phyloP scores from a whole-genome alignment of 2,329 filamentous ascomycete species.

The Davidsoniella virescens region DNA sequence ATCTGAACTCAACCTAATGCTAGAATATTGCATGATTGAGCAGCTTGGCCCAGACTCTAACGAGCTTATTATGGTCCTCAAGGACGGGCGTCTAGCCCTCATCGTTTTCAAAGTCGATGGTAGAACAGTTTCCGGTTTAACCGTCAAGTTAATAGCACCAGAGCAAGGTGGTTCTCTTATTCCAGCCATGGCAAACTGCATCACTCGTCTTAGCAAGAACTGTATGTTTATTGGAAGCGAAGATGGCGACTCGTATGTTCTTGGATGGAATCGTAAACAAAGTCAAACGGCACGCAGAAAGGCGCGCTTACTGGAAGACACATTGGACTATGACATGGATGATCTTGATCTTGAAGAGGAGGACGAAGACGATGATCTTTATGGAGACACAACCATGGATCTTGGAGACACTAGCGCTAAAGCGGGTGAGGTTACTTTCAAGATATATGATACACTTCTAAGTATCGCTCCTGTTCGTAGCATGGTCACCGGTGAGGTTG shows the following conservation, averaged over 20 bases:
- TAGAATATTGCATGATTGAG: constrained; percentile 70
- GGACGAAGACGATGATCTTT: constrained; percentile 47
- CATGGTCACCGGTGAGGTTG: constrained; percentile 47
- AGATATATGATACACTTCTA: constrained; percentile 57
- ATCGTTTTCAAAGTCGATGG: constrained; percentile 79
- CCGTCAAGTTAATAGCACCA: constrained; percentile 46
- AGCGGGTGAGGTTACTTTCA: constrained; percentile 53
- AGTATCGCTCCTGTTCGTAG: constrained; percentile 70
- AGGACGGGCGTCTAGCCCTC: constrained; percentile 57
- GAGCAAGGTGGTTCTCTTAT: constrained; percentile 49
- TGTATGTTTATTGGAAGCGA: constrained; percentile 76
- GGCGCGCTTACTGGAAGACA: constrained; percentile 39
- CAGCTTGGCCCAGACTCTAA: constrained; percentile 59
- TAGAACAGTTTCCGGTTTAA: constrained; percentile 73
- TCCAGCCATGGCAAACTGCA: constrained; percentile 48
- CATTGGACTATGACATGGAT: constrained; percentile 27
- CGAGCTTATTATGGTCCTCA: constrained; percentile 70
- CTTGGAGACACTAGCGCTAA: constrained; percentile 24
- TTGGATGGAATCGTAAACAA: constrained; percentile 62
- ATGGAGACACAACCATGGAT: constrained; percentile 25
- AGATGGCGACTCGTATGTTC: constrained; percentile 59
- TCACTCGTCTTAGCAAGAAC: constrained; percentile 50
- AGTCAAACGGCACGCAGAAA: constrained; percentile 45
- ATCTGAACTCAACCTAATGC: constrained; percentile 57
- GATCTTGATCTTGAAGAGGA: constrained; percentile 35